phyloP scores from a whole-genome alignment of 2,329 filamentous ascomycete genomes.

The Cladosporium sp. region DNA sequence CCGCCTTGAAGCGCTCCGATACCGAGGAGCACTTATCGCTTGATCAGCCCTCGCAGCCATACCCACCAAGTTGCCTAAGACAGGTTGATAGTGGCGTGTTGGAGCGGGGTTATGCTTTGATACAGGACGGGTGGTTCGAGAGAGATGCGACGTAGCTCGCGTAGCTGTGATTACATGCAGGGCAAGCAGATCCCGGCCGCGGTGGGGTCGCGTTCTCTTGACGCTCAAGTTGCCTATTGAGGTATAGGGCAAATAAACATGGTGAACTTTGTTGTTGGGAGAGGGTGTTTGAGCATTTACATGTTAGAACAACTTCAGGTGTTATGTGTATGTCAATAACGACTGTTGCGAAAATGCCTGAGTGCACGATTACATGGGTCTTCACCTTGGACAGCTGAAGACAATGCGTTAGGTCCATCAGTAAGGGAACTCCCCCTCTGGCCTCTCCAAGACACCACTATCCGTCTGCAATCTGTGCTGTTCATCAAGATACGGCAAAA shows the following conservation, averaged over 20 bases:
- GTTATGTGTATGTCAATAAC: no score
- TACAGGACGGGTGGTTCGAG: background rate
- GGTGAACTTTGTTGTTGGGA: background rate
- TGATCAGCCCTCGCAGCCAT: background rate
- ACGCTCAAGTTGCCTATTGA: background rate
- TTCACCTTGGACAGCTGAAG: no score
- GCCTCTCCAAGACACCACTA: background rate
- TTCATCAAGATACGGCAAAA: conserved; percentile 7
- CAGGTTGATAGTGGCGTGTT: conserved; percentile 8
- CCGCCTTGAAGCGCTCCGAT: background rate
- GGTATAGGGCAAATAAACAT: background rate
- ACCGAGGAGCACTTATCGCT: background rate
- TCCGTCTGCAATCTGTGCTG: conserved; percentile 1
- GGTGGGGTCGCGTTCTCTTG: background rate
- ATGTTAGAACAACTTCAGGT: no score
- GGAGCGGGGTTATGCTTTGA: conserved; percentile 11
- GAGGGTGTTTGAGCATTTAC: no score
- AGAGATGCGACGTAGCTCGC: background rate
- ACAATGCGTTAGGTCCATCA: background rate
- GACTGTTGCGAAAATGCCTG: no score
- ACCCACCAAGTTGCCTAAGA: conserved; percentile 10
- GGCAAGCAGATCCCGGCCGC: background rate
- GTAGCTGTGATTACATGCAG: conserved; percentile 1
- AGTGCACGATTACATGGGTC: no score
- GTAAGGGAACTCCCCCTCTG: conserved; percentile 4